These are phyloP conservation scores for Sonneratia caseolaris DNA, from an alignment of 345 rosid species.

Conservation along the genomic window DNA sequence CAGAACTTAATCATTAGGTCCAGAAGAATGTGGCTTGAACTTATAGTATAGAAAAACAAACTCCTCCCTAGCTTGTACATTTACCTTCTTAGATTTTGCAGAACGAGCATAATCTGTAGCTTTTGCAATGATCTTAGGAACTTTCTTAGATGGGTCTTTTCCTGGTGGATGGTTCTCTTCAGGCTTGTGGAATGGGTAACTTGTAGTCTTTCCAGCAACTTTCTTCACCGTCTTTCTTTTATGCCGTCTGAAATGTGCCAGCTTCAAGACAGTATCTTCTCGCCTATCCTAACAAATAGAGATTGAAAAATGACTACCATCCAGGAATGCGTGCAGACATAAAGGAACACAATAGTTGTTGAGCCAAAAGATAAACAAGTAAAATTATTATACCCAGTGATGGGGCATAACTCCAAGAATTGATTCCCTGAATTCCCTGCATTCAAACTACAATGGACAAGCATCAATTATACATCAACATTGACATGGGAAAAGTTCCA, in stretches of 20 bases:
- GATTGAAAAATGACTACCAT: slow-evolving; percentile 5
- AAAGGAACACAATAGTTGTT: neutral
- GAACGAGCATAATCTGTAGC: slow-evolving; percentile 84
- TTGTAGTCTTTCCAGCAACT: slow-evolving; percentile 53
- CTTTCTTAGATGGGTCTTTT: slow-evolving; percentile 73
- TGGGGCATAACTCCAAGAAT: slow-evolving; percentile 90
- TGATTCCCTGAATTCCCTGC: slow-evolving; percentile 98
- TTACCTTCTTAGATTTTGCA: slow-evolving; percentile 82
- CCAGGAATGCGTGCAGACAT: neutral
- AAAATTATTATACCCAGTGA: slow-evolving; percentile 65
- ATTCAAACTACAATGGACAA: slow-evolving; percentile 56
- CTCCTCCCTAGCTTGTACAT: neutral
- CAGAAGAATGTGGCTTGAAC: neutral
- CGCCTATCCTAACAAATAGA: slow-evolving; percentile 74
- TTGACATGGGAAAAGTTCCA: slow-evolving; percentile 3
- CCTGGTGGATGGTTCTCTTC: slow-evolving; percentile 91
- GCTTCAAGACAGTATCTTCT: slow-evolving; percentile 79
- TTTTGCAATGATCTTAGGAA: slow-evolving; percentile 75
- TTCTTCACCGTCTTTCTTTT: slow-evolving; percentile 76
- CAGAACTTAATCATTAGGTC: neutral
- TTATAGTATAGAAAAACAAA: neutral
- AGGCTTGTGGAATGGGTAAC: slow-evolving; percentile 81
- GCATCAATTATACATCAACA: slow-evolving; percentile 14
- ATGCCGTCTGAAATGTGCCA: slow-evolving; percentile 81
- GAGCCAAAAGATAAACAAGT: slow-evolving; percentile 7